Percentiles rank a stretch among this genome's conserved stretches.
Evolutionary conservation across 1,139 yeast genomes (phyloP).

Genomic region (Geotrichum citri-aurantii): DNA sequence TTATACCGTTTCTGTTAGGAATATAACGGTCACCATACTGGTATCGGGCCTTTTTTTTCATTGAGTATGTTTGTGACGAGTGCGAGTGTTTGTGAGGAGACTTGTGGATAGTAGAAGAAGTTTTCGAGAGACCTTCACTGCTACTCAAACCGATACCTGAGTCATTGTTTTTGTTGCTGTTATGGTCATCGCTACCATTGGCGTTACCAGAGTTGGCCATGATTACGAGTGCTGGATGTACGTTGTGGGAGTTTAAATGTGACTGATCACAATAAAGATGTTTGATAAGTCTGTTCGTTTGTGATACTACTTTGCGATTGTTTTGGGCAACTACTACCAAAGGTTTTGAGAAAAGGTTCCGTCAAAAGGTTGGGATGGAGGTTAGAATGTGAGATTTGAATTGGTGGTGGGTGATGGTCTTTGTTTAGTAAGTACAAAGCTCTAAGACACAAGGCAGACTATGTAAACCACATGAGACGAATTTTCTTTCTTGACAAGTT

Average conservation of each 20-base stretch:
- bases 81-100: neutral
- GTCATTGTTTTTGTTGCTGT: neutral
- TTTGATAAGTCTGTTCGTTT: neutral
- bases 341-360: neutral
- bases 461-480: too few species aligned
- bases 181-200: neutral
- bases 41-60: constrained; percentile 14
- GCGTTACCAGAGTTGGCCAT: neutral
- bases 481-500: too few species aligned
- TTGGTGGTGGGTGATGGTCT: neutral
- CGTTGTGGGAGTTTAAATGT: neutral
- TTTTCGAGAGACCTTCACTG: neutral
- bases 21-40: constrained; percentile 69
- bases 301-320: neutral
- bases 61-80: neutral
- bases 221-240: neutral
- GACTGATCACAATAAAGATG: neutral
- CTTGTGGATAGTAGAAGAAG: neutral
- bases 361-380: neutral
- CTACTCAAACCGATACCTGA: neutral
- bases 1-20: constrained; percentile 80
- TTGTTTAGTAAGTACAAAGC: neutral
- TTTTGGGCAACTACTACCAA: neutral
- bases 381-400: neutral
- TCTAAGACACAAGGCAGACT: neutral